Evolutionary conservation across 768 basidiomycete species (phyloP).

Genomic region (Tulasnella sp.): DNA sequence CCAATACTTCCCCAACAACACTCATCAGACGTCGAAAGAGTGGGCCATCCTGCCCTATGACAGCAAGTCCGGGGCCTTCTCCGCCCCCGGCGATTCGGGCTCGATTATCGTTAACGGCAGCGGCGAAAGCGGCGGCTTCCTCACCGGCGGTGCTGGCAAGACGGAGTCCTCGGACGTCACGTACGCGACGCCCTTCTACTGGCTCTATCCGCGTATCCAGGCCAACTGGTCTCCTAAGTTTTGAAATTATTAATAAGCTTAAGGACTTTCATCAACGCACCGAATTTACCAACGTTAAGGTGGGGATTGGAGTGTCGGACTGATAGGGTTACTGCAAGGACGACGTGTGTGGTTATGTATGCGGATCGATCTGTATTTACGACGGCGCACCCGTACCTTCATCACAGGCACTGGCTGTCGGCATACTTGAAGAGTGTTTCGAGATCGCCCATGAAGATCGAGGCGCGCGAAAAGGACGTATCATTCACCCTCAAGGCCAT

Average conservation of each 20-base stretch:
- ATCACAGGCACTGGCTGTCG: conserved; percentile 85
- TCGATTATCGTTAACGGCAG: conserved; percentile 24
- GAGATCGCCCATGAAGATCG: conserved; percentile 92
- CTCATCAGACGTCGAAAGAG: conserved; percentile 22
- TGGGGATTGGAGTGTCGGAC: no score
- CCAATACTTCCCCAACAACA: conserved; percentile 21
- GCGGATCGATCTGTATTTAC: no score
- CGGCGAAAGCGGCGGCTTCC: conserved; percentile 28
- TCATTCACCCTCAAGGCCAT: conserved; percentile 80
- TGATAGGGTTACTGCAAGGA: no score
- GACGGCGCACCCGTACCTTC: conserved; percentile 74
- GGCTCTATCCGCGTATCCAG: conserved; percentile 22
- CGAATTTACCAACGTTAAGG: no score
- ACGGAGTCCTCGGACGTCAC: conserved; percentile 27
- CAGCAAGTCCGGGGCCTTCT: conserved; percentile 23
- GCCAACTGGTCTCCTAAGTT: background rate
- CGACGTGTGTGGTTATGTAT: no score
- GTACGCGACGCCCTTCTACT: conserved; percentile 33
- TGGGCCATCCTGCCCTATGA: conserved; percentile 24
- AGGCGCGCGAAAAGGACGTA: conserved; percentile 84
- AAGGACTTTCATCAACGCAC: no score
- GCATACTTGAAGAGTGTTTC: conserved; percentile 92
- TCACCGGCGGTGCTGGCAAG: conserved; percentile 25
- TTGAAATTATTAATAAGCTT: no score
- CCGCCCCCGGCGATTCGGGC: conserved; percentile 29